A percentile compares a stretch with the other conserved stretches of the same genome.
These are phyloP conservation scores for Mycena kentingensis DNA, from an alignment of 768 basidiomycete genomes.

Conservation along the genomic window DNA sequence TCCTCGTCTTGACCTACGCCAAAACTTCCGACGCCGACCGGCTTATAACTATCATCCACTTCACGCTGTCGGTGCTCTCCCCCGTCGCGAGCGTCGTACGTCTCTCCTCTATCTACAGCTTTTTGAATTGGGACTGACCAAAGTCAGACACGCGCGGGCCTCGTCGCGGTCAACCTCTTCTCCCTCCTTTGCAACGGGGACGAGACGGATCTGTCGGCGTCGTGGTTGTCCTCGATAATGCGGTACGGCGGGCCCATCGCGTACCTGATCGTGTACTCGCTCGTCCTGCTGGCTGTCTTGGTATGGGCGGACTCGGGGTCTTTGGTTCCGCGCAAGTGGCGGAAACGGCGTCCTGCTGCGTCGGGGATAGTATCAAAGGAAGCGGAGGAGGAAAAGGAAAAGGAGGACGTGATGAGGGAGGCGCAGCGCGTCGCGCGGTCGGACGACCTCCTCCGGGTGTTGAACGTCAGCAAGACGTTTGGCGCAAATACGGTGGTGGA, in stretches of 20 bases:
- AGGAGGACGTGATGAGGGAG: conserved; percentile 58
- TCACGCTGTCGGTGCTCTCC: conserved; percentile 64
- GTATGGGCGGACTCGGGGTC: conserved; percentile 76
- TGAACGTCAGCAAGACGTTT: conserved; percentile 65
- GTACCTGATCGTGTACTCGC: conserved; percentile 64
- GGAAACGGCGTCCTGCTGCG: conserved; percentile 17
- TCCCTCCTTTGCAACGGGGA: conserved; percentile 65
- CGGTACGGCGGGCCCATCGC: conserved; percentile 75
- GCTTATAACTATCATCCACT: conserved; percentile 69
- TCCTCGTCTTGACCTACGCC: conserved; percentile 74
- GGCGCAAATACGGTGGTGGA: conserved; percentile 62
- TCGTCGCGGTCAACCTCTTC: conserved; percentile 81
- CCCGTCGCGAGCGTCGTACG: conserved; percentile 72
- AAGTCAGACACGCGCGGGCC: conserved; percentile 58
- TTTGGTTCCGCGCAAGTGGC: conserved; percentile 43
- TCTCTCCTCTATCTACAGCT: conserved; percentile 14
- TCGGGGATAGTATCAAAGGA: conserved; percentile 16
- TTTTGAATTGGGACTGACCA: conserved; percentile 4
- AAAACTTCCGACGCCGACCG: conserved; percentile 53
- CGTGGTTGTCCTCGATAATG: conserved; percentile 54
- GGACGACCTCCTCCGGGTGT: conserved; percentile 60
- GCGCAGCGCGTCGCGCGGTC: conserved; percentile 49
- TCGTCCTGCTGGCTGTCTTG: conserved; percentile 62
- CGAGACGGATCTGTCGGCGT: conserved; percentile 42
- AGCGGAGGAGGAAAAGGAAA: conserved; percentile 31